Conservation (phyloP, 2,329 filamentous ascomycete species). For the Aspergillus aculeatus region DNA sequence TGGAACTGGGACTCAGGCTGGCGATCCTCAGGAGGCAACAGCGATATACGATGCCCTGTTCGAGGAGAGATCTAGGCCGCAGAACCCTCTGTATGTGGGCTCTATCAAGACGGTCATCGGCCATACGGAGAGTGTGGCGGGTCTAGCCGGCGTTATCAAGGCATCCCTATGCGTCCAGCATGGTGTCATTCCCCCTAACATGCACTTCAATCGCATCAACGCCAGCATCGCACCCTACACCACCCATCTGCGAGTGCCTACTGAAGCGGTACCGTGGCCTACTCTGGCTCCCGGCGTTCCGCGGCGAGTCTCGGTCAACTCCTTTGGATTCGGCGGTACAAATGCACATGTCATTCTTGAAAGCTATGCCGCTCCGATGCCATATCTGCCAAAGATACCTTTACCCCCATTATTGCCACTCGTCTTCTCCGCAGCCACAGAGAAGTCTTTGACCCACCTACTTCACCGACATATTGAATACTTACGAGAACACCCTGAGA, state of each 20-base stretch:
- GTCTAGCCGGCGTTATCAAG: slow-evolving; percentile 26
- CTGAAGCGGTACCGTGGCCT: slow-evolving; percentile 22
- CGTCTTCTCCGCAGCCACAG: slow-evolving; percentile 23
- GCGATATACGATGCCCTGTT: slow-evolving; percentile 28
- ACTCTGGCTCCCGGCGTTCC: slow-evolving; percentile 20
- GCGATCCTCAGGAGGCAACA: slow-evolving; percentile 31
- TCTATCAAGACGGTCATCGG: slow-evolving; percentile 17
- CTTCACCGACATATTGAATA: slow-evolving; percentile 8
- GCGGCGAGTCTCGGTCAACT: slow-evolving; percentile 43
- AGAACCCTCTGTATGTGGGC: slow-evolving; percentile 10
- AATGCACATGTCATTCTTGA: slow-evolving; percentile 41
- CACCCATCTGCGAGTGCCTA: slow-evolving; percentile 20
- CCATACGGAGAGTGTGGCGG: slow-evolving; percentile 20
- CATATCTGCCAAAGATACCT: neutral
- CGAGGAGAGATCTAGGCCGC: neutral
- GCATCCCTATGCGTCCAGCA: slow-evolving; percentile 25
- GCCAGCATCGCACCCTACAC: slow-evolving; percentile 19
- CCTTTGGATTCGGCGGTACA: slow-evolving; percentile 38
- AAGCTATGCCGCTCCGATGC: neutral
- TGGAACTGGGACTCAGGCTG: slow-evolving; percentile 43
- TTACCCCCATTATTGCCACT: slow-evolving; percentile 13
- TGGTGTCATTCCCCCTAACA: slow-evolving; percentile 24
- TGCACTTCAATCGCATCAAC: slow-evolving; percentile 25
- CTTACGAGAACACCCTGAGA: neutral
- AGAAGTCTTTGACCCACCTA: slow-evolving; percentile 13